Evolutionary conservation across 75 land plant genomes (phyloP).

Genomic region (Selaginella tamariscina): DNA sequence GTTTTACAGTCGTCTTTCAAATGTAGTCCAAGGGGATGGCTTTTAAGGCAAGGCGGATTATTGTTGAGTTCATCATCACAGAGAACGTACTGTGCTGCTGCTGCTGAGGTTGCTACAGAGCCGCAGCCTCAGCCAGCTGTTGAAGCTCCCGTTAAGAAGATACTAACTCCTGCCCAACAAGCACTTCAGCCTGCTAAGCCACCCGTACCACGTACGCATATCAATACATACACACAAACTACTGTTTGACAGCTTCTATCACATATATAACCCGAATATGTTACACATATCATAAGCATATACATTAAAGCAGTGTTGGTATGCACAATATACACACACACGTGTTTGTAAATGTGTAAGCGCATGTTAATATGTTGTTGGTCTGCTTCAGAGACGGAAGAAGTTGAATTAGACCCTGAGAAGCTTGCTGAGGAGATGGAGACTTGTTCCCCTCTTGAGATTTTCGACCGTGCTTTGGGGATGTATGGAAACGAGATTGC

Average conservation of each 20-base stretch:
- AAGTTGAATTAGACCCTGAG: slow-evolving; percentile 35
- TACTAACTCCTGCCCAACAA: neutral
- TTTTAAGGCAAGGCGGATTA: neutral
- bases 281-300: no score
- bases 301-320: no score
- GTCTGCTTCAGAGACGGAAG: neutral
- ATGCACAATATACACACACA: no score
- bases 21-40: neutral
- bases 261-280: no score
- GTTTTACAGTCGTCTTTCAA: neutral
- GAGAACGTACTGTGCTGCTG: neutral
- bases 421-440: slow-evolving; percentile 42
- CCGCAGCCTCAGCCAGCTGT: no score
- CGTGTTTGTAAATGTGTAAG: no score
- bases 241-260: neutral
- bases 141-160: neutral
- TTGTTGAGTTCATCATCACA: no score
- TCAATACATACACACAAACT: no score
- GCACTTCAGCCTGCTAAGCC: neutral
- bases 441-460: slow-evolving; percentile 73
- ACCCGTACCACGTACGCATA: neutral
- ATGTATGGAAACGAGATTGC: slow-evolving; percentile 85
- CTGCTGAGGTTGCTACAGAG: neutral
- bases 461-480: slow-evolving; percentile 70
- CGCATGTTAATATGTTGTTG: neutral